A percentile compares a stretch with the other conserved stretches of the same genome.
Evolutionary conservation across 2,329 filamentous ascomycete species (phyloP).

Genomic region (Trichoderma semiorbis): DNA sequence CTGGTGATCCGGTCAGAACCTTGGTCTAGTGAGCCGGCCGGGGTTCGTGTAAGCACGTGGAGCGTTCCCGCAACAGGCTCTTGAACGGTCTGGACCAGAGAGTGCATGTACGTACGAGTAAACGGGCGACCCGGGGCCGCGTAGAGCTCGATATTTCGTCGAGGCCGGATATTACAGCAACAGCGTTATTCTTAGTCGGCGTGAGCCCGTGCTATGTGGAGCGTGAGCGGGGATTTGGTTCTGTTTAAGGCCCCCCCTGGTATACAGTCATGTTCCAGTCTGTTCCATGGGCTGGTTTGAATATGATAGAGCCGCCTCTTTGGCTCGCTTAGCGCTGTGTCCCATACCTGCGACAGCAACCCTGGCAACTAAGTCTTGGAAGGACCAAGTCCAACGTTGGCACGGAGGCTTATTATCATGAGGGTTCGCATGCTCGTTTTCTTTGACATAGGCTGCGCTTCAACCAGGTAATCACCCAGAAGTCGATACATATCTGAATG

Average conservation of each 20-base stretch:
- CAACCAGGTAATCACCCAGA: not conserved
- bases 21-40: not conserved
- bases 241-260: not conserved
- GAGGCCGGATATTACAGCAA: not conserved
- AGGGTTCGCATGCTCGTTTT: not conserved
- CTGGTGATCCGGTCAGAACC: not conserved
- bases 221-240: not conserved
- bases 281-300: not conserved
- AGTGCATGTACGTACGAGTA: not conserved
- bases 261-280: not conserved
- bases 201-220: not conserved
- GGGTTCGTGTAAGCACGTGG: not conserved
- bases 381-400: not conserved
- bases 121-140: not conserved
- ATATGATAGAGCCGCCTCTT: not conserved
- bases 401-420: not conserved
- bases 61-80: not conserved
- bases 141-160: not conserved
- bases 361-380: not conserved
- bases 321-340: not conserved
- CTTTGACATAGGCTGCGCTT: not conserved
- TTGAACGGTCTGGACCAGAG: not conserved
- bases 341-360: not conserved
- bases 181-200: not conserved
- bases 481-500: not conserved